Percentiles rank a stretch among this genome's conserved stretches.
phyloP scores from a whole-genome alignment of 768 basidiomycete species.

The Pleurotus sapidus region DNA sequence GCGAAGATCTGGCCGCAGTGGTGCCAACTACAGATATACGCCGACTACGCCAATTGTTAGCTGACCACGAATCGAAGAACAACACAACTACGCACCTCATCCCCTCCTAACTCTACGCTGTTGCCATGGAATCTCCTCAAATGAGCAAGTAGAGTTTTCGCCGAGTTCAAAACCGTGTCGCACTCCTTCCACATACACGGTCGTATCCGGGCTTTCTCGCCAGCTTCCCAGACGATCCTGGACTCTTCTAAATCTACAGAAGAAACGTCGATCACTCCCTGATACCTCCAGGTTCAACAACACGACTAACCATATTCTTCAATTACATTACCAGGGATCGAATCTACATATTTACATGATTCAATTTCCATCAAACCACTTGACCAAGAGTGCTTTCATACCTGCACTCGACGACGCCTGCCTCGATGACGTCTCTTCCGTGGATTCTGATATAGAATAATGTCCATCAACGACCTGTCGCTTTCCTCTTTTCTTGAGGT shows the following conservation, averaged over 20 bases:
- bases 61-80: no score
- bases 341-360: constrained; percentile 16
- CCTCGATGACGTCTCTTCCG: background rate
- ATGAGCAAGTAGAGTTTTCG: constrained; percentile 47
- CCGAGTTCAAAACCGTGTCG: constrained; percentile 50
- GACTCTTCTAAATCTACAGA: constrained; percentile 41
- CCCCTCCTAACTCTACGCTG: no score
- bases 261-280: constrained; percentile 15
- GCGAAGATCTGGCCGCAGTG: constrained; percentile 45
- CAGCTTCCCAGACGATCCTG: constrained; percentile 44
- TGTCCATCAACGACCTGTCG: background rate
- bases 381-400: background rate
- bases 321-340: constrained; percentile 12
- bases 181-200: constrained; percentile 64
- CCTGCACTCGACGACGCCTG: background rate
- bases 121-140: constrained; percentile 31
- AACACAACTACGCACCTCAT: no score
- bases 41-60: constrained; percentile 21
- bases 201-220: constrained; percentile 40
- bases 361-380: background rate
- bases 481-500: background rate
- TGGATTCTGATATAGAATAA: background rate
- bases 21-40: constrained; percentile 54
- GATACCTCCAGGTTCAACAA: background rate
- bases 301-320: constrained; percentile 12